Evolutionary conservation across 805 yeast genomes (phyloP).

Genomic region (Danielia reshetovae): DNA sequence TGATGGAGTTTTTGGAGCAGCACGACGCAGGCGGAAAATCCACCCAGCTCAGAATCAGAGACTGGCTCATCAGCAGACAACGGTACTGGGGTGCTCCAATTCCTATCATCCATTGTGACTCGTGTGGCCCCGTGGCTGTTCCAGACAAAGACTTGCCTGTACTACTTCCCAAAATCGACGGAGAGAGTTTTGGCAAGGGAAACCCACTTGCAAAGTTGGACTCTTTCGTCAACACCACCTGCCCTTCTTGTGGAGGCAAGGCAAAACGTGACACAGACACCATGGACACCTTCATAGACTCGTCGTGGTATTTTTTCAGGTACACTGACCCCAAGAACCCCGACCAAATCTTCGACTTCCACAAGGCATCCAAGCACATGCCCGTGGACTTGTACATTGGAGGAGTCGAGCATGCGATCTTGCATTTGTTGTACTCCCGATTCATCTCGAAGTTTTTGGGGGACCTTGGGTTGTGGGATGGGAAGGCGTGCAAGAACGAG

Average conservation of each 20-base stretch:
- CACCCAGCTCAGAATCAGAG: conserved; percentile 67
- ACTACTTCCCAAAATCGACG: conserved; percentile 58
- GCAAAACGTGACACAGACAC: conserved; percentile 94
- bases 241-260: conserved; percentile 73
- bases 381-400: conserved; percentile 93
- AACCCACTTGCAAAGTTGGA: conserved; percentile 53
- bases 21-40: conserved; percentile 42
- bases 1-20: conserved; percentile 40
- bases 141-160: conserved; percentile 89
- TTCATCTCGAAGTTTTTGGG: conserved; percentile 79
- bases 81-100: conserved; percentile 99
- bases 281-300: conserved; percentile 98
- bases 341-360: conserved; percentile 48
- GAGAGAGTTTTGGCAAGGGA: conserved; percentile 62
- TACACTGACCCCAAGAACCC: conserved; percentile 71
- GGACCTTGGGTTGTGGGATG: conserved; percentile 66
- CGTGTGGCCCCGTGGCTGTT: conserved; percentile 89
- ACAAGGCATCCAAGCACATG: conserved; percentile 48
- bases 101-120: conserved; percentile 83
- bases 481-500: conserved; percentile 57
- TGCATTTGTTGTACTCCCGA: conserved; percentile 83
- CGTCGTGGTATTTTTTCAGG: conserved; percentile 94
- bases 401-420: conserved; percentile 94
- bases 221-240: conserved; percentile 66
- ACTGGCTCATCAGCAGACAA: conserved; percentile 94